Evolutionary conservation across 441 rosid species (phyloP).

Genomic region (Lagerstroemia fauriei): DNA sequence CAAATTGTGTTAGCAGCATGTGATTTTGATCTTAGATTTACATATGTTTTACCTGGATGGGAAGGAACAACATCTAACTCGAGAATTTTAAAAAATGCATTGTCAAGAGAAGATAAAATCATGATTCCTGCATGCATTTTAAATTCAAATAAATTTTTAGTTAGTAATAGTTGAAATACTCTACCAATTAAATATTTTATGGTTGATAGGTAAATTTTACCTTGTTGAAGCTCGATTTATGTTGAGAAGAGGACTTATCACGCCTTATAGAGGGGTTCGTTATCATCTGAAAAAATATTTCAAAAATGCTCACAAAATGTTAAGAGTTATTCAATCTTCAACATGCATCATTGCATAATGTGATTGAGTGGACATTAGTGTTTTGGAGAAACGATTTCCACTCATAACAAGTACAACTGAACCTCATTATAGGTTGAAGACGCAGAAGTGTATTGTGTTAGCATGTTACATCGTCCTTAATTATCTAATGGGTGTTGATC

Average conservation of each 20-base stretch:
- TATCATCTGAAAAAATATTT: background rate
- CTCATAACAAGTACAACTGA: background rate
- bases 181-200: too few species aligned
- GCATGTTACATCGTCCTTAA: too few species aligned
- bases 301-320: background rate
- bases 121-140: background rate
- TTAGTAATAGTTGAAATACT: too few species aligned
- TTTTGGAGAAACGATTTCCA: background rate
- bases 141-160: too few species aligned
- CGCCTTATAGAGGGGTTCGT: background rate
- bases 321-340: background rate
- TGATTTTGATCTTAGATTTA: conserved; percentile 12
- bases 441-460: too few species aligned
- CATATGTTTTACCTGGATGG: background rate
- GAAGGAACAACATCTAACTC: background rate
- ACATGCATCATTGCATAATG: background rate
- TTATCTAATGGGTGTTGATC: too few species aligned
- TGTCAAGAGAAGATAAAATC: background rate
- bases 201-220: too few species aligned
- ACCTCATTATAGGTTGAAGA: background rate
- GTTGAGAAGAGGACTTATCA: background rate
- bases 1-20: background rate
- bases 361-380: background rate
- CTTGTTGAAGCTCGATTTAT: too few species aligned
- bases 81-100: background rate